Evolutionary conservation across 176 grass and related monocot genomes (phyloP).

Genomic region (Musa itinerans): DNA sequence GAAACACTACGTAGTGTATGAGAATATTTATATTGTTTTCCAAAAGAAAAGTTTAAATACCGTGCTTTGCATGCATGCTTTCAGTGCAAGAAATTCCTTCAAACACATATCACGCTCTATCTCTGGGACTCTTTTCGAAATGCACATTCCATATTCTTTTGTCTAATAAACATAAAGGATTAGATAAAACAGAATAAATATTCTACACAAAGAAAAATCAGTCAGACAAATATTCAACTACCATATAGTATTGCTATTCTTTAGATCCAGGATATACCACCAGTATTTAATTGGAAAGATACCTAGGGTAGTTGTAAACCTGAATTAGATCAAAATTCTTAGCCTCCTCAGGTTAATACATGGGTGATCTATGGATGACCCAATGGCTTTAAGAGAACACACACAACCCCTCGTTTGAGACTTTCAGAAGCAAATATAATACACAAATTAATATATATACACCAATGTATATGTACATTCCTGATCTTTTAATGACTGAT

Average conservation of each 20-base stretch:
- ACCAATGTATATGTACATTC: too few species aligned
- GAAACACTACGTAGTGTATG: not conserved
- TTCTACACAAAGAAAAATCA: not conserved
- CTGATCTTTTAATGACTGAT: too few species aligned
- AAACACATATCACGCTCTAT: conserved; percentile 85
- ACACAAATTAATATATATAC: too few species aligned
- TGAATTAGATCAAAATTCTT: not conserved
- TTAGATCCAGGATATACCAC: not conserved
- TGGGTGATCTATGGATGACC: not conserved
- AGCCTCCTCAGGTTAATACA: not conserved
- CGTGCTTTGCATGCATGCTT: conserved; percentile 74
- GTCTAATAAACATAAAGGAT: conserved; percentile 29
- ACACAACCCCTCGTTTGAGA: too few species aligned
- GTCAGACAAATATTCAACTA: too few species aligned
- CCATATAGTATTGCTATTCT: too few species aligned
- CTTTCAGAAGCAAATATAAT: too few species aligned
- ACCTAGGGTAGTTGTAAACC: not conserved
- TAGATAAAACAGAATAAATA: not conserved
- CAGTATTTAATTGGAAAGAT: not conserved
- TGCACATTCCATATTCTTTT: conserved; percentile 77
- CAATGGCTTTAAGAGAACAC: not conserved
- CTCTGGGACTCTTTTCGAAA: conserved; percentile 67
- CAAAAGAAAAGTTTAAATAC: conserved; percentile 33
- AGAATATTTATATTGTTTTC: not conserved
- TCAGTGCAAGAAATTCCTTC: conserved; percentile 89